Evolutionary conservation across 2,329 filamentous ascomycete species (phyloP).

Genomic region (Alternaria atra): DNA sequence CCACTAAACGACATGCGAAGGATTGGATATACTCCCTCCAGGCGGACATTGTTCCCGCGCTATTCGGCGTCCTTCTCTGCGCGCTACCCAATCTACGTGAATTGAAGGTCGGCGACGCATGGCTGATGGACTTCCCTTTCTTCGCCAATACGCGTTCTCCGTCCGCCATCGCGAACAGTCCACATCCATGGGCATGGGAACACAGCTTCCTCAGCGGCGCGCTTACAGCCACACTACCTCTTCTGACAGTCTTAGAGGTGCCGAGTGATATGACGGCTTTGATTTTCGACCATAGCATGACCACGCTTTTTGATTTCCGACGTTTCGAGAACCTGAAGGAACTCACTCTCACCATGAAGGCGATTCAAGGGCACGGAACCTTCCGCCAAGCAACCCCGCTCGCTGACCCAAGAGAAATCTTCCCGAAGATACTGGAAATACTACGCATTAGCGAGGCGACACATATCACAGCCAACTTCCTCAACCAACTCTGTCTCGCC

Average conservation of each 20-base stretch:
- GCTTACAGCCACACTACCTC: neutral
- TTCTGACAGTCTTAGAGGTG: slow-evolving; percentile 18
- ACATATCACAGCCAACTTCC: slow-evolving; percentile 3
- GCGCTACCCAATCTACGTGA: slow-evolving; percentile 20
- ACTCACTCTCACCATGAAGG: slow-evolving; percentile 23
- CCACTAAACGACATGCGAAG: neutral
- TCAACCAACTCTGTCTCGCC: slow-evolving; percentile 16
- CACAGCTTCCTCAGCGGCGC: slow-evolving; percentile 6
- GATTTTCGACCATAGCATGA: neutral
- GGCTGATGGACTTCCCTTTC: slow-evolving; percentile 30
- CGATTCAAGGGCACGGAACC: slow-evolving; percentile 7
- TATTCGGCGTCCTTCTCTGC: slow-evolving; percentile 21
- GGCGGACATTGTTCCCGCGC: slow-evolving; percentile 15
- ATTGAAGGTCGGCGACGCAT: slow-evolving; percentile 17
- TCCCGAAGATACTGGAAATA: slow-evolving; percentile 22
- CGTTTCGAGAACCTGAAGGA: slow-evolving; percentile 17
- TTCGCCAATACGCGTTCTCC: slow-evolving; percentile 9
- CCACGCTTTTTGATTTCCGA: slow-evolving; percentile 15
- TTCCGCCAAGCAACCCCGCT: neutral
- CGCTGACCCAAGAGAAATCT: slow-evolving; percentile 11
- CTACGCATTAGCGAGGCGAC: slow-evolving; percentile 27
- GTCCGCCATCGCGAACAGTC: neutral
- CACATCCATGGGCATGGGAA: slow-evolving; percentile 1
- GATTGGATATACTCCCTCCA: slow-evolving; percentile 10
- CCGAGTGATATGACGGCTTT: slow-evolving; percentile 19